These are phyloP conservation scores for Lodderomyces beijingensis DNA, from an alignment of 1,139 yeast species.

Conservation along the genomic window DNA sequence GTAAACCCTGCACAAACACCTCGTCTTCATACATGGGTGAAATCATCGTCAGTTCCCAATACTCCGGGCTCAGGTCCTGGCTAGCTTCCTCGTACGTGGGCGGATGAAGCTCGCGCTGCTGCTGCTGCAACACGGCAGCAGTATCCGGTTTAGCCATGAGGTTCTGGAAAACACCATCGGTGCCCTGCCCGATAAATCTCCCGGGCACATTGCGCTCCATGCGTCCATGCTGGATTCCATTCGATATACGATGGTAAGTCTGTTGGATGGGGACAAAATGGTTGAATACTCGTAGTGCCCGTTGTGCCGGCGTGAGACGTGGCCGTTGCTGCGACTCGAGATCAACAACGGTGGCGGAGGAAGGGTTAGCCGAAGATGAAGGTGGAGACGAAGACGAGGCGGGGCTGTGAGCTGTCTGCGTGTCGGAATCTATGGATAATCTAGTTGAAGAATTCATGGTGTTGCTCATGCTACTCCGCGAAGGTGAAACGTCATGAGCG, in stretches of 20 bases:
- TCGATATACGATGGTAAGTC: constrained; percentile 42
- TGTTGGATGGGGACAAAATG: constrained; percentile 38
- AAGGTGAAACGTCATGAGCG: too few relatives aligned
- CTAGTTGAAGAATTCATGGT: too few relatives aligned
- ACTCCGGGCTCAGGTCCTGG: constrained; percentile 91
- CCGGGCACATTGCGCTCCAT: constrained; percentile 45
- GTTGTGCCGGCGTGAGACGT: constrained; percentile 23
- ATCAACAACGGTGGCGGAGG: constrained; percentile 2
- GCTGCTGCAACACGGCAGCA: constrained; percentile 36
- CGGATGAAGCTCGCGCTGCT: constrained; percentile 49
- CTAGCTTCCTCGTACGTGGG: constrained; percentile 96
- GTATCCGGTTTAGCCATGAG: constrained; percentile 80
- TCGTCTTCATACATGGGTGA: constrained; percentile 84
- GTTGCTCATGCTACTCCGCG: too few relatives aligned
- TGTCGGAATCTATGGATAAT: too few relatives aligned
- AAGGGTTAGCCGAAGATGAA: constrained; percentile 3
- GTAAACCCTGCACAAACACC: constrained; percentile 89
- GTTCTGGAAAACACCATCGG: constrained; percentile 92
- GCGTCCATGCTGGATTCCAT: constrained; percentile 42
- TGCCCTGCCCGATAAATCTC: constrained; percentile 49
- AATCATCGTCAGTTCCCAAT: constrained; percentile 89
- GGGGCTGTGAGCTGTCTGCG: too few relatives aligned
- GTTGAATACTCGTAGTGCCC: constrained; percentile 30
- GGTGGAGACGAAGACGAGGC: constrained; percentile 5
- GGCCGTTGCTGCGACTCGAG: constrained; percentile 13